Base-by-base conservation (phyloP, 2,329 filamentous ascomycete genomes). In the Emydomyces testavorans region DNA sequence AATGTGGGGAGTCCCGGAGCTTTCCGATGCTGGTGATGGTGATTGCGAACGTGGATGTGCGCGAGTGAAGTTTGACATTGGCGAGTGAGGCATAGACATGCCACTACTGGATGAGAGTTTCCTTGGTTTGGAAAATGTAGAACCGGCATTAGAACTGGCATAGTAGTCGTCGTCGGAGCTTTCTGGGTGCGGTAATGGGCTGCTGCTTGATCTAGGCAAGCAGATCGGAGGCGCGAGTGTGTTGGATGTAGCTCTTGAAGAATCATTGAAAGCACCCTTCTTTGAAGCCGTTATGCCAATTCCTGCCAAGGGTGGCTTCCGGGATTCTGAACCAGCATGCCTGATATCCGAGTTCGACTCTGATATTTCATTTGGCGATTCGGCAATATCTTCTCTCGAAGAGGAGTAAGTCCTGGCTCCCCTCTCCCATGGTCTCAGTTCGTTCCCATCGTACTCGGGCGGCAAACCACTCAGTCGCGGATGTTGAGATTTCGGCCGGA, bases 1-100 rank as follows among this genome's bases (percentile, higher is more conserved):
- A 24, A 71, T 66, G 28, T 65, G 67, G 10, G 76, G 73, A 40
- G 68, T 75, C 37, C 75, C 74, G 1, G 88, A 94, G 43, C 78
- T 77, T 52, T 94, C 86, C 1, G 90, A 96, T 52, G 80, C 81
- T 31, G 86, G 75, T 0, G 92, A 96, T 1, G 88, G 87, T 0
- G 92, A 96, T 1, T 88, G 87, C 1, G 89, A 94, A 58, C 88
- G 77, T 50, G 80, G 77, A 57, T 82, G 77, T 23, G 78, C 72
- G 13, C 76, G 73, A 50, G 76, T 65, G 44, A 72, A 75, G 1
- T 82, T 81, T 20, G 83, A 83, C 52, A 78, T 71, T 39, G 80
- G 79, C 18, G 80, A 81, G 42, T 77, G 72, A 6, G 77, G 71
- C 52, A 73, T 65, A 2, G 78, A 82, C 26, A 79, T 64, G 40